These are phyloP conservation scores for Fraxinus platypoda DNA, from an alignment of 305 asterid species.

Conservation along the genomic window DNA sequence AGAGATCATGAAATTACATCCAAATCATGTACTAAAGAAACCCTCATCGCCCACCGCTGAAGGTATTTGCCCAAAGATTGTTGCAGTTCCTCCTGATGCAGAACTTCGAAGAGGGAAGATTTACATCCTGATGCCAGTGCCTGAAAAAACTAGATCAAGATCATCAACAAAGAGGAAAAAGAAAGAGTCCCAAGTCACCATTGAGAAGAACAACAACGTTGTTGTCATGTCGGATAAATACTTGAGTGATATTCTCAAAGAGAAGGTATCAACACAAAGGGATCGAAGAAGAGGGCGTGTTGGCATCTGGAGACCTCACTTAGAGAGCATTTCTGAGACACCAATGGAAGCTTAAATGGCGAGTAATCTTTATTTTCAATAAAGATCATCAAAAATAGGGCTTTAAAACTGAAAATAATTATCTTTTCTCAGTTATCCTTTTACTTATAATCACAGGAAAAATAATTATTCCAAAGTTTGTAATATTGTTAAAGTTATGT, in stretches of 20 bases:
- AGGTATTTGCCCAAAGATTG: slow-evolving; percentile 56
- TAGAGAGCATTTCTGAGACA: slow-evolving; percentile 46
- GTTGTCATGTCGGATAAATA: slow-evolving; percentile 25
- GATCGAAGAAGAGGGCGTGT: slow-evolving; percentile 47
- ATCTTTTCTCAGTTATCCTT: background rate
- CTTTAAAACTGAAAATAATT: background rate
- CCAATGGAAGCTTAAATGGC: slow-evolving; percentile 22
- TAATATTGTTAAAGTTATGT: background rate
- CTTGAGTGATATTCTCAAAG: slow-evolving; percentile 45
- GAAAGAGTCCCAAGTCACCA: slow-evolving; percentile 14
- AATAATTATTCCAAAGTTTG: background rate
- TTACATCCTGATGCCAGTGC: slow-evolving; percentile 62
- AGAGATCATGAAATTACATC: slow-evolving; percentile 73
- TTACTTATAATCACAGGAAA: background rate
- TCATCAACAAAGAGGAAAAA: slow-evolving; percentile 30
- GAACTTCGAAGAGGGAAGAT: slow-evolving; percentile 85
- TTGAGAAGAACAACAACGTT: background rate
- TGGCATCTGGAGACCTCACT: slow-evolving; percentile 48
- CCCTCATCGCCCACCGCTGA: slow-evolving; percentile 56
- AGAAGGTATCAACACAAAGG: slow-evolving; percentile 36
- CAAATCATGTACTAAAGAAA: slow-evolving; percentile 79
- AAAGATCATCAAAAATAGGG: background rate
- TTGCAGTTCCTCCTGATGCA: slow-evolving; percentile 71
- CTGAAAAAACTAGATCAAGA: slow-evolving; percentile 19
- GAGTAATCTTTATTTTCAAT: background rate